Conservation (phyloP, 768 basidiomycete genomes). For the Asterophora lycoperdoides region DNA sequence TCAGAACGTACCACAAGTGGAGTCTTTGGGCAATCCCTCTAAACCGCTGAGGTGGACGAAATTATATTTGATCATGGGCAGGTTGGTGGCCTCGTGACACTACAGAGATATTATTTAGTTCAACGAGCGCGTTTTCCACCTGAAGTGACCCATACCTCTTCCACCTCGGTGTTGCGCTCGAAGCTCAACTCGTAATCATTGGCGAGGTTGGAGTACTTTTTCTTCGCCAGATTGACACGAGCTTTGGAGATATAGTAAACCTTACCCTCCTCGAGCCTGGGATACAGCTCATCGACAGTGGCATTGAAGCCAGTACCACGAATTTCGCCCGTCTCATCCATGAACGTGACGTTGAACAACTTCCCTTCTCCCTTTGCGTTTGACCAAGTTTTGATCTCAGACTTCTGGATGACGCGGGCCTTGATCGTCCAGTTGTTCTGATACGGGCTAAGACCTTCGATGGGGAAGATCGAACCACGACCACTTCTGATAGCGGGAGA, state of each 20-base stretch:
- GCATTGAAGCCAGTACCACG: constrained; percentile 88
- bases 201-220: constrained; percentile 84
- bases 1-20: constrained; percentile 71
- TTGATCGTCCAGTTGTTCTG: constrained; percentile 99
- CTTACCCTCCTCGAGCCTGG: constrained; percentile 85
- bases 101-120: constrained; percentile 27
- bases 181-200: constrained; percentile 93
- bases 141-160: constrained; percentile 53
- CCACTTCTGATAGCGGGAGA: constrained; percentile 17
- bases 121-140: background rate
- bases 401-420: constrained; percentile 86
- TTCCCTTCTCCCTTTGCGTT: constrained; percentile 92
- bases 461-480: constrained; percentile 59
- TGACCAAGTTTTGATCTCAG: constrained; percentile 85
- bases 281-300: constrained; percentile 76
- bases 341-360: constrained; percentile 85
- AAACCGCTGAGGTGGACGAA: constrained; percentile 68
- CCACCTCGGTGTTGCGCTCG: constrained; percentile 80
- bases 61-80: constrained; percentile 81
- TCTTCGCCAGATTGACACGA: constrained; percentile 92
- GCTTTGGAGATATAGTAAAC: constrained; percentile 91
- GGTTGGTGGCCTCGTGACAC: constrained; percentile 74
- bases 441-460: constrained; percentile 92
- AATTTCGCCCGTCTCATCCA: constrained; percentile 95
- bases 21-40: constrained; percentile 66